Conservation (phyloP, 176 grass and related monocot species). For the Saccharum spontaneum region DNA sequence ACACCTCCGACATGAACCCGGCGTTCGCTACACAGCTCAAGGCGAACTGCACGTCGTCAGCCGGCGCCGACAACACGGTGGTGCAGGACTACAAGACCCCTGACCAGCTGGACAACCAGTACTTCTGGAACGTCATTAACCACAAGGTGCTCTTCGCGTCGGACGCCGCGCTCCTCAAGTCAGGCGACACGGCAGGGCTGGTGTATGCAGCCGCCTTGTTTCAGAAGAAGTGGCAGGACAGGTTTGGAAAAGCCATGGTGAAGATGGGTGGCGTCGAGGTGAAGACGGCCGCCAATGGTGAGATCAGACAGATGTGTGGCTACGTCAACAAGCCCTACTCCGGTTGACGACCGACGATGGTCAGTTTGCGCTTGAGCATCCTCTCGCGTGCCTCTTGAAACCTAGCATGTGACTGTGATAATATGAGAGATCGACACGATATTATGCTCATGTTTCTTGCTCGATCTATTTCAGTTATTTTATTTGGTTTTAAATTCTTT, state of each 20-base stretch:
- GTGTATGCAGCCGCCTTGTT: background rate
- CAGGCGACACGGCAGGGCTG: background rate
- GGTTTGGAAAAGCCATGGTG: constrained; percentile 43
- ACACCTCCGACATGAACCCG: constrained; percentile 29
- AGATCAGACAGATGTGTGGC: constrained; percentile 39
- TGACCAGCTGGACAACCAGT: constrained; percentile 38
- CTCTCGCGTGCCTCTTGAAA: background rate
- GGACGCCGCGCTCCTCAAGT: constrained; percentile 37
- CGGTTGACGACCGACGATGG: background rate
- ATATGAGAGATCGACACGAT: no score
- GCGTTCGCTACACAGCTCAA: background rate
- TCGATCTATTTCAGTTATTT: no score
- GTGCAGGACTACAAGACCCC: constrained; percentile 23
- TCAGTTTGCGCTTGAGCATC: background rate
- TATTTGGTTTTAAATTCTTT: no score
- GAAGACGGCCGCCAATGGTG: constrained; percentile 8
- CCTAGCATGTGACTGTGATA: no score
- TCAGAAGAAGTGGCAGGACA: background rate
- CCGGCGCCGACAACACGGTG: background rate
- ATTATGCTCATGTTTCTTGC: no score
- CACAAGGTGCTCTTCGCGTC: constrained; percentile 42
- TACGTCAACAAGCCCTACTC: background rate
- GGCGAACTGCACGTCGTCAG: background rate
- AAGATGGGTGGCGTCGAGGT: constrained; percentile 33
- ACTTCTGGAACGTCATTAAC: constrained; percentile 43